Conservation (phyloP, 352 stramenopile genomes). For the Phytophthora pseudosyringae region DNA sequence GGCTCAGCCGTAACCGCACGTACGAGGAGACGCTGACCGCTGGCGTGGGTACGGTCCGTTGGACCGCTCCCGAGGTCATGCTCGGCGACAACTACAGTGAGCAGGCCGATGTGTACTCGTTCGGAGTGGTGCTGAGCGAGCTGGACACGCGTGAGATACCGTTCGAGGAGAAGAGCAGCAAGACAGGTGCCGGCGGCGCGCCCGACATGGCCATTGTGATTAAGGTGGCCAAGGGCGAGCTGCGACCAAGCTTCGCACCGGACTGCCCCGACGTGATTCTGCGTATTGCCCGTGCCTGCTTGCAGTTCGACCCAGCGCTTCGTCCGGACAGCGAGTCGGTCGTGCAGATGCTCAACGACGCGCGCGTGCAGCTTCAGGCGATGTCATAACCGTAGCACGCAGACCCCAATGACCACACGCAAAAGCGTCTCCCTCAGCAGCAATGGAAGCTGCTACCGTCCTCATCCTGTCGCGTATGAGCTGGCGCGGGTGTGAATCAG, state of each 20-base stretch:
- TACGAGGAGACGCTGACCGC: constrained; percentile 88
- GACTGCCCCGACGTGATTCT: constrained; percentile 66
- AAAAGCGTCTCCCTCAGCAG: constrained; percentile 36
- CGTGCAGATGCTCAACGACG: constrained; percentile 83
- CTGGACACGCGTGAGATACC: constrained; percentile 89
- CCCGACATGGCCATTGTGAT: constrained; percentile 89
- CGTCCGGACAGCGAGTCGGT: constrained; percentile 73
- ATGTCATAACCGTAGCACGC: constrained; percentile 35
- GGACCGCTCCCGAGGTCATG: constrained; percentile 90
- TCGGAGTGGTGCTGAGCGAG: constrained; percentile 87
- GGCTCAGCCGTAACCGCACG: constrained; percentile 80
- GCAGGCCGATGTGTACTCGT: constrained; percentile 90
- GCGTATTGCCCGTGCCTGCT: constrained; percentile 79
- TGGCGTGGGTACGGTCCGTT: constrained; percentile 84
- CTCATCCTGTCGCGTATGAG: constrained; percentile 32
- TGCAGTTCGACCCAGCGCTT: constrained; percentile 86
- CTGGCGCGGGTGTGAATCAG: constrained; percentile 27
- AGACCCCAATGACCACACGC: constrained; percentile 54
- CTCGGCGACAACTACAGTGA: constrained; percentile 89
- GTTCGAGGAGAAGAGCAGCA: constrained; percentile 87
- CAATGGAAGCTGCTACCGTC: constrained; percentile 66
- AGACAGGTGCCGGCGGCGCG: constrained; percentile 51
- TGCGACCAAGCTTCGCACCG: constrained; percentile 76
- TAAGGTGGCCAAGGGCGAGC: constrained; percentile 84
- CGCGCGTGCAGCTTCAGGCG: constrained; percentile 61